These are phyloP conservation scores for Salix brachista DNA, from an alignment of 345 rosid genomes.

Conservation along the genomic window DNA sequence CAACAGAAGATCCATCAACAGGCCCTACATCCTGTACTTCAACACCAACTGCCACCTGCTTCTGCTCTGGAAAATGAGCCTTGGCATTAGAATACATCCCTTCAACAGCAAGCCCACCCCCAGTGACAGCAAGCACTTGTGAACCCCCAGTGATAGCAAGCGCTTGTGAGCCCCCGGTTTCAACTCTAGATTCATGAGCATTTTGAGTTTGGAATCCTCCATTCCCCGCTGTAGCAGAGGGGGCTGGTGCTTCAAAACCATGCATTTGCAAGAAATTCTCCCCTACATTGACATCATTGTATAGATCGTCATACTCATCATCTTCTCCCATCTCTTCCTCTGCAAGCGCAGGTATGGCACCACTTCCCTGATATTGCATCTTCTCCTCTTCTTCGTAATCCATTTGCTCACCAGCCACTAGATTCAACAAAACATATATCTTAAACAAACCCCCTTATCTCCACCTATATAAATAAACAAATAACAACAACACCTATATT, in stretches of 20 bases:
- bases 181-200: conserved; percentile 41
- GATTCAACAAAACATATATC: conserved; percentile 9
- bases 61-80: conserved; percentile 27
- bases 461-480: neutral
- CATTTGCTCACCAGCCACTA: conserved; percentile 55
- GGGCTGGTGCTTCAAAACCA: conserved; percentile 42
- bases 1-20: conserved; percentile 39
- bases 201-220: conserved; percentile 34
- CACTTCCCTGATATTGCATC: conserved; percentile 63
- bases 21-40: conserved; percentile 51
- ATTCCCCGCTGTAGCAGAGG: conserved; percentile 28
- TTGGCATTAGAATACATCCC: conserved; percentile 42
- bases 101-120: conserved; percentile 39
- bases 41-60: conserved; percentile 25
- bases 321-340: conserved; percentile 78
- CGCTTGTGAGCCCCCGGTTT: conserved; percentile 35
- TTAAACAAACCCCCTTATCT: neutral
- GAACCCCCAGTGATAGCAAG: conserved; percentile 27
- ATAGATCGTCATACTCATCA: conserved; percentile 83
- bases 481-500: neutral
- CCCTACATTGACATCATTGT: conserved; percentile 84
- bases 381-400: conserved; percentile 50
- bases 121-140: conserved; percentile 38
- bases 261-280: conserved; percentile 68
- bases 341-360: conserved; percentile 77